Base-by-base conservation (phyloP, 176 grass and related monocot genomes). In the Oryza nivara region DNA sequence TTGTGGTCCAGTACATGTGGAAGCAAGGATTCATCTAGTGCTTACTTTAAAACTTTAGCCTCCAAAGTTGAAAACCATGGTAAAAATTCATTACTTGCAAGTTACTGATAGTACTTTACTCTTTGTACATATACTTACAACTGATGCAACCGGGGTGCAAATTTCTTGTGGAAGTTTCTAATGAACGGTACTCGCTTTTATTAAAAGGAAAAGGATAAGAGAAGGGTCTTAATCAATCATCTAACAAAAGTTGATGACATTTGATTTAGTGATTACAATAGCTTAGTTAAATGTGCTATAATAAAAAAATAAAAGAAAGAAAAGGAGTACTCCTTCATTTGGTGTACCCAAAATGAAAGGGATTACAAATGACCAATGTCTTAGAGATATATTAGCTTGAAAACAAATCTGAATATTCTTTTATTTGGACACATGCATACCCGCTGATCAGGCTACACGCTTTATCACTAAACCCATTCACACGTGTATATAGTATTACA, bases 1-100 rank as follows among this genome's bases (percentile, higher is more conserved):
- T 63, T 63, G 58, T 44, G 43, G 43, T 7, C 23, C 13, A 17
- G 25, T 10, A 17, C 43, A 74, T 19, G 45, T 16, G 3, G 23
- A 51, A 51, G 44, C 7, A 49, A 17, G 43, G 23, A 66, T 16
- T 43, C n/a, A 75, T 34, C 28, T 14, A 23, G 25, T 25, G 22
- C 26, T 75, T 28, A 7, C n/a, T 9, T n/a, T 49, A 44, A 10
- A 10, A 44, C 43, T 49, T 11, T 25, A 75, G 69, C 60, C 60
- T 75, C 60, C 60, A 67, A 75, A 67, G 60, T 51, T 51, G 71
- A 83, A 83, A 67, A 75, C 9, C 16, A 61, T 23, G 70, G 56
- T 35, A 30, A 51, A 14, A 36, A 7, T 47, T 25, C 43, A 14
- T 38, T 66, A 7, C 23, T 74, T 66, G 12, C 28, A 38, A 11